Base-by-base conservation (phyloP, 192 early-diverging fungal genomes). In the Backusella liffmaniae region DNA sequence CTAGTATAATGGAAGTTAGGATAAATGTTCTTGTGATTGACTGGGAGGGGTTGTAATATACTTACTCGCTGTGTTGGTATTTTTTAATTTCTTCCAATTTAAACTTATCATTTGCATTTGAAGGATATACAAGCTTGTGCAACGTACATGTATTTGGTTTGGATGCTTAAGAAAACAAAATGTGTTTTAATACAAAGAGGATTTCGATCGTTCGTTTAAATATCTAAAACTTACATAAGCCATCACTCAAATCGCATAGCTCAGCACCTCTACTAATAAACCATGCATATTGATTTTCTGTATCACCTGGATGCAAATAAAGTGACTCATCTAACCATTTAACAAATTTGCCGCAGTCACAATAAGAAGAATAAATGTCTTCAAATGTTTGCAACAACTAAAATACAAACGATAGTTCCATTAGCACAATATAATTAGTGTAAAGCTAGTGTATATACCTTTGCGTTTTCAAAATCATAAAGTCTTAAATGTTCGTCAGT, bases 271-370 rank as follows among this genome's bases (percentile, higher is more conserved):
- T 87, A 18, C 91, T 92, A 34, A 97, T 84, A 76, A 97, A 91
- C 80, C 95, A 97, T 2, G 92, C 91, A 79, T 89, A 91, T 34
- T 82, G 79, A 18, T 32, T 35, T 10, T 70, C 66, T 44, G 74
- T 36, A 65, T 32, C 59, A 3, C 77, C 73, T 2, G 75, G 9
- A 77, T 82, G 32, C 56, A 70, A 67, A 39, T 77, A 76, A 2
- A 73, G 72, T 16, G 84, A 83, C 23, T 88, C 84, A 71, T 96
- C 94, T 10, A 94, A 76, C 70, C 84, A 88, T 67, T 90, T 82
- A 53, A 98, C 92, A 73, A 98, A 93, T 83, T 96, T 96, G 62
- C 89, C 94, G 75, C 94, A 98, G 80, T 98, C 96, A 84, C 97
- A 98, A 82, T 97, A 98, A 65, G 92, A 96, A 6, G 95, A 95